phyloP scores from a whole-genome alignment of 306 rosid genomes.

The Rubus parviflorus region DNA sequence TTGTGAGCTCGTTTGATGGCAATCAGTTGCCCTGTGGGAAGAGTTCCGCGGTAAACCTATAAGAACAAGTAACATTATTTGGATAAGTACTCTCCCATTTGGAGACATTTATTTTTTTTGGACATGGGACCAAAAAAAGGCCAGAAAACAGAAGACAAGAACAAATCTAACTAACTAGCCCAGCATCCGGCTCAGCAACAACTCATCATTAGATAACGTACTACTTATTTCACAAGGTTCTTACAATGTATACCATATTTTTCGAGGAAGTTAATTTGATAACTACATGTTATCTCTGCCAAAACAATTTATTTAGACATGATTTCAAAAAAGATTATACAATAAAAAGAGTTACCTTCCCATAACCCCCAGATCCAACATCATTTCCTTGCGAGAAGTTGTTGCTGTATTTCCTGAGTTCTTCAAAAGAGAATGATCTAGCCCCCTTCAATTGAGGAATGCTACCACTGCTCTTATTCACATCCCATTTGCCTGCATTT shows the following conservation, averaged over 20 bases:
- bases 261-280: background rate
- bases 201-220: too few relatives aligned
- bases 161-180: too few relatives aligned
- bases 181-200: too few relatives aligned
- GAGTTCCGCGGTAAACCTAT: constrained; percentile 55
- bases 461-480: constrained; percentile 33
- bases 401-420: constrained; percentile 57
- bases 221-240: too few relatives aligned
- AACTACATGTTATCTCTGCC: background rate
- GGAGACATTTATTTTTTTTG: too few relatives aligned
- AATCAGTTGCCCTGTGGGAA: constrained; percentile 47
- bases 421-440: constrained; percentile 64
- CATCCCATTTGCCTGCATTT: constrained; percentile 30
- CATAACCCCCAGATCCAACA: constrained; percentile 78
- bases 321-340: background rate
- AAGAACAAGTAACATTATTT: background rate
- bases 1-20: constrained; percentile 60
- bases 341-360: constrained; percentile 47
- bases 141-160: too few relatives aligned
- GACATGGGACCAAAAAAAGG: too few relatives aligned
- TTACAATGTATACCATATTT: background rate
- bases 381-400: constrained; percentile 48
- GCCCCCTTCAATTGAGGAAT: constrained; percentile 69
- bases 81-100: background rate
- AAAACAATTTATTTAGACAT: background rate